Base-by-base conservation (phyloP, 2,329 filamentous ascomycete species). In the Dothideomycetidae sp. region DNA sequence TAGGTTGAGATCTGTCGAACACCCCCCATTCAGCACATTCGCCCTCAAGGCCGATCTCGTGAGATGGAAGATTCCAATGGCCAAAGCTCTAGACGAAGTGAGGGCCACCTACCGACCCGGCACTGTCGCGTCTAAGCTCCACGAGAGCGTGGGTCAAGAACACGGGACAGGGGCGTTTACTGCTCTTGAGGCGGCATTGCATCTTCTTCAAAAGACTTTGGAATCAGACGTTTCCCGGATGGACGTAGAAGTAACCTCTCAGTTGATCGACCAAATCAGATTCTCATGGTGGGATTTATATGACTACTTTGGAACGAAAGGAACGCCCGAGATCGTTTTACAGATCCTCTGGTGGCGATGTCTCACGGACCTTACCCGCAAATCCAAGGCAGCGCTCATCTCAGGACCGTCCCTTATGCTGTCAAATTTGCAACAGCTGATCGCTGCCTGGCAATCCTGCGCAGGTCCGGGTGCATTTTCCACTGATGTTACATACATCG, bases 401-500 rank as follows among this genome's bases (percentile, higher is more conserved):
- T n/a, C n/a, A n/a, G n/a, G n/a, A n/a, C n/a, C n/a, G n/a, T n/a
- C n/a, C n/a, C n/a, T 26, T n/a, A n/a, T 26, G n/a, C 21, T 7
- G 7, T 26, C 21, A 26, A 26, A 26, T 26, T 26, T n/a, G 21
- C 7, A 26, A 26, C 7, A 26, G 7, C 7, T 26, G 21, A n/a
- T 26, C 21, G n/a, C 21, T 26, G 21, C n/a, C n/a, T n/a, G n/a
- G n/a, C n/a, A n/a, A n/a, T n/a, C n/a, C 21, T 26, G 21, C 21
- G n/a, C 7, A 26, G 7, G 21, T 26, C 21, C 7, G n/a, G 21
- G n/a, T n/a, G n/a, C 21, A n/a, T 7, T 26, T 7, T 7, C 21
- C 21, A n/a, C 7, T 7, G 21, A 43, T 19, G 42, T 23, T 12
- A 34, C 38, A 12, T 42, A 33, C 19, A 43, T 42, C 33, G 38